Percentiles rank a stretch among this genome's conserved stretches.
These are phyloP conservation scores for Penicillium waksmanii DNA, from an alignment of 495 filamentous ascomycete genomes.

Conservation along the genomic window DNA sequence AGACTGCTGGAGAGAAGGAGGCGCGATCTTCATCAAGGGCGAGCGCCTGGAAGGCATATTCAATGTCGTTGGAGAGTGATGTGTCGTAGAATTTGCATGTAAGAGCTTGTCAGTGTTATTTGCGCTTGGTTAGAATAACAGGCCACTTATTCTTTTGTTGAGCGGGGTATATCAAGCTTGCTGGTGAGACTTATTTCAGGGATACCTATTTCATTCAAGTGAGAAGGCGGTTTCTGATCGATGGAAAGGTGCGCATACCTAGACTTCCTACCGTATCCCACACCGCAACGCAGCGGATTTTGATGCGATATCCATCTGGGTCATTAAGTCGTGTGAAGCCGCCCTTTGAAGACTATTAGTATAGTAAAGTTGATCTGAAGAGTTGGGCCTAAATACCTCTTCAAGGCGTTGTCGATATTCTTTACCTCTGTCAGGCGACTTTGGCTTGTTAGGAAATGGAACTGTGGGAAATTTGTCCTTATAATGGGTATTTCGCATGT, in stretches of 20 bases:
- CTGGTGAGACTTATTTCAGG: constrained; percentile 43
- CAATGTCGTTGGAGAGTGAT: constrained; percentile 56
- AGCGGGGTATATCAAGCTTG: constrained; percentile 43
- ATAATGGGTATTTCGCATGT: constrained; percentile 55
- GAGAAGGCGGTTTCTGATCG: background rate
- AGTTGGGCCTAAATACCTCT: constrained; percentile 13
- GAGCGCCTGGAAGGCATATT: constrained; percentile 75
- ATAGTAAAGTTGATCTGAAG: background rate
- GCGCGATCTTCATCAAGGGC: constrained; percentile 69
- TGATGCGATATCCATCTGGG: constrained; percentile 45
- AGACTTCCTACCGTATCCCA: constrained; percentile 66
- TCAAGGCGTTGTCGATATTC: constrained; percentile 39
- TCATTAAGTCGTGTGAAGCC: constrained; percentile 41
- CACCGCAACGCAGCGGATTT: constrained; percentile 54
- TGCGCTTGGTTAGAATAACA: background rate
- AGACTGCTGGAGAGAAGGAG: constrained; percentile 67
- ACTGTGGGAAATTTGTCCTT: constrained; percentile 57
- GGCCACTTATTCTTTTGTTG: constrained; percentile 50
- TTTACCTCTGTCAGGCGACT: constrained; percentile 25
- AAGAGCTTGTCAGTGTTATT: constrained; percentile 14
- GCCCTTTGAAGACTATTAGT: constrained; percentile 21
- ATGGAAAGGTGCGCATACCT: constrained; percentile 5
- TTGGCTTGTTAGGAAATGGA: constrained; percentile 63
- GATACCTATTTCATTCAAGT: constrained; percentile 35
- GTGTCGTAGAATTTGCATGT: constrained; percentile 63